Evolutionary conservation across 305 asterid species (phyloP), one percentile per base, ranked within the genome.

Genomic region (Fraxinus sp.): DNA sequence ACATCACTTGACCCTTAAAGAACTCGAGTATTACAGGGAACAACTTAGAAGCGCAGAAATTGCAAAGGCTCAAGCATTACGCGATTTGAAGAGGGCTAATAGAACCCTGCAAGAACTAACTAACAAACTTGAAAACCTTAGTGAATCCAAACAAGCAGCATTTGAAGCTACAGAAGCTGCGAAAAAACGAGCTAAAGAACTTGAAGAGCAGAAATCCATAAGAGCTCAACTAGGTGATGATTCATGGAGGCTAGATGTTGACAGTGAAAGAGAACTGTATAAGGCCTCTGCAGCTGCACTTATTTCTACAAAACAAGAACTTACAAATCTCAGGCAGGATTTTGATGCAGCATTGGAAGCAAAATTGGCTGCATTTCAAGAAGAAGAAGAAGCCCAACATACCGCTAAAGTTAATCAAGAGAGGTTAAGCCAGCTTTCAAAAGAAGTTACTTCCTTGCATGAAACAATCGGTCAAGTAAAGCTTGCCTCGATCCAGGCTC

Each of bases 71-170:
- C 94, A 93, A 77, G 98, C 98, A 7, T 79, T 71, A 0, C 77
- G 85, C 0, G 97, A 97, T 13, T 92, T 93, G 20, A 89, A 90
- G 16, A 89, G 75, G 77, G 97, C 99, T 2, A 93, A 91, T 28
- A 76, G 82, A 83, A 91, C 97, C 10, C 82, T 93, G 11, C 92
- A 92, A 57, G 93, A 93, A 32, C 96, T 95, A 35, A 95, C 99
- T 0, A 86, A 85, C 66, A 93, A 95, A 90, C 97, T 97, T 0
- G 96, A 96, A 76, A 85, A 88, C 36, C 87, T 93, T 13, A 87
- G 95, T 41, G 97, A 93, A 83, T 90, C 98, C 24, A 95, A 95
- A 85, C 99, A 92, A 77, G 89, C 90, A 8, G 93, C 98, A 0
- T 90, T 95, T 28, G 86, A 87, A 82, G 89, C 92, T 4, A 89